A percentile compares a stretch with the other conserved stretches of the same genome.
These are phyloP conservation scores for Chlamydomonas incerta DNA, from an alignment of 139 green algal genomes.

Conservation along the genomic window DNA sequence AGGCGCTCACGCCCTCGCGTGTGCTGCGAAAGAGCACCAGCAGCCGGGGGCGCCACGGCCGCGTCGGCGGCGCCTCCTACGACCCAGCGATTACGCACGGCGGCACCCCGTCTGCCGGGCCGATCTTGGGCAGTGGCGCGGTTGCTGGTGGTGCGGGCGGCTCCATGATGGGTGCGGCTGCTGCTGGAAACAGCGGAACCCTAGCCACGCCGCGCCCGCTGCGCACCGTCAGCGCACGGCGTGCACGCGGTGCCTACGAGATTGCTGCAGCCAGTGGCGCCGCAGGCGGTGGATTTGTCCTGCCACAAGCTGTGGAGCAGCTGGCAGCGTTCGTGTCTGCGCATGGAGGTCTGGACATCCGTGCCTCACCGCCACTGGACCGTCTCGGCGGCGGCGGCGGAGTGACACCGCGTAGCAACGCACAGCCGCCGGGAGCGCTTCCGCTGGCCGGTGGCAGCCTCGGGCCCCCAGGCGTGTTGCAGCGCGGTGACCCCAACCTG, in stretches of 20 bases:
- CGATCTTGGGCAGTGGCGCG: too few species aligned
- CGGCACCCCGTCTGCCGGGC: too few species aligned
- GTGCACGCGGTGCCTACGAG: neutral
- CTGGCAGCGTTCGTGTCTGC: constrained; percentile 13
- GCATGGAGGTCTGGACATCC: neutral
- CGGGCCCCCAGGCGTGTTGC: too few species aligned
- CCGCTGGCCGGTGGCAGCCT: too few species aligned
- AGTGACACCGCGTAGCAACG: neutral
- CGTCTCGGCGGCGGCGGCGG: neutral
- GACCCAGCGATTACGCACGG: too few species aligned
- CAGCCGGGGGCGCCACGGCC: constrained; percentile 5
- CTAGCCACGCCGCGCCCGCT: neutral
- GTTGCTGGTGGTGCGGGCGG: too few species aligned
- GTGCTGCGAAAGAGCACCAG: constrained; percentile 28
- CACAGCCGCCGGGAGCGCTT: too few species aligned
- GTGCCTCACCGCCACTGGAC: neutral
- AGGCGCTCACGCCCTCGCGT: neutral
- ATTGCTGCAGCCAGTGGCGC: neutral
- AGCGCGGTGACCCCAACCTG: too few species aligned
- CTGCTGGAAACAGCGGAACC: too few species aligned
- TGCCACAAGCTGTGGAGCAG: constrained; percentile 10
- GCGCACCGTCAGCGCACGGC: neutral
- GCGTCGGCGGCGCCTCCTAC: too few species aligned
- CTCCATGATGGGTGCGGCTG: too few species aligned
- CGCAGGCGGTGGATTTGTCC: neutral